Evolutionary conservation across 1,139 yeast species (phyloP).

Genomic region (Casaregolazyma suthepensis): DNA sequence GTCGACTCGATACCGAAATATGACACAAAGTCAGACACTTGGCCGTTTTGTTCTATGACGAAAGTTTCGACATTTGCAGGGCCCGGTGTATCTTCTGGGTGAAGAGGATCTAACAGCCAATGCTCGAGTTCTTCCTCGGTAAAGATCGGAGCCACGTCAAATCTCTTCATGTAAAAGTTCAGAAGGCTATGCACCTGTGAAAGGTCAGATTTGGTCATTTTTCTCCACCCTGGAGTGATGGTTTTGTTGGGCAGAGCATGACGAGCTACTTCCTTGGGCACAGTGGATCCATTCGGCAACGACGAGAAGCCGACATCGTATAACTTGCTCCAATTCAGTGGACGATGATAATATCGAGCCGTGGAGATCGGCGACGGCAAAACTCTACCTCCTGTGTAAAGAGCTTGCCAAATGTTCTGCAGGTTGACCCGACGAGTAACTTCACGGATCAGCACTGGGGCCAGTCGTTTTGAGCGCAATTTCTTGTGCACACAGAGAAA

Average conservation of each 20-base stretch:
- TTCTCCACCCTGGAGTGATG: constrained; percentile 54
- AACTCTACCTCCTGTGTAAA: constrained; percentile 87
- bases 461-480: constrained; percentile 83
- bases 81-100: constrained; percentile 31
- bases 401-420: constrained; percentile 87
- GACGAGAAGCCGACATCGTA: constrained; percentile 81
- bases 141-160: constrained; percentile 68
- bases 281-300: constrained; percentile 70
- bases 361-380: constrained; percentile 91
- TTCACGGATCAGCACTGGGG: constrained; percentile 91
- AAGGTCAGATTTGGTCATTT: constrained; percentile 55
- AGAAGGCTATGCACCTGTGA: constrained; percentile 58
- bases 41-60: constrained; percentile 57
- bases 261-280: constrained; percentile 74
- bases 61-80: constrained; percentile 57
- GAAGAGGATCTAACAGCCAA: constrained; percentile 57
- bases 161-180: constrained; percentile 56
- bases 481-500: constrained; percentile 92
- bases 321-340: constrained; percentile 85
- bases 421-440: constrained; percentile 88
- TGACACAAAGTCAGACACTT: constrained; percentile 81
- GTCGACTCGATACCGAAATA: constrained; percentile 86
- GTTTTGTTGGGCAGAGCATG: constrained; percentile 64
- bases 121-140: constrained; percentile 67
- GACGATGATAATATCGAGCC: constrained; percentile 89